Evolutionary conservation across 768 basidiomycete genomes (phyloP), one percentile per base, ranked within the genome.

Genomic region (Naganishia vaughanmartiniae): DNA sequence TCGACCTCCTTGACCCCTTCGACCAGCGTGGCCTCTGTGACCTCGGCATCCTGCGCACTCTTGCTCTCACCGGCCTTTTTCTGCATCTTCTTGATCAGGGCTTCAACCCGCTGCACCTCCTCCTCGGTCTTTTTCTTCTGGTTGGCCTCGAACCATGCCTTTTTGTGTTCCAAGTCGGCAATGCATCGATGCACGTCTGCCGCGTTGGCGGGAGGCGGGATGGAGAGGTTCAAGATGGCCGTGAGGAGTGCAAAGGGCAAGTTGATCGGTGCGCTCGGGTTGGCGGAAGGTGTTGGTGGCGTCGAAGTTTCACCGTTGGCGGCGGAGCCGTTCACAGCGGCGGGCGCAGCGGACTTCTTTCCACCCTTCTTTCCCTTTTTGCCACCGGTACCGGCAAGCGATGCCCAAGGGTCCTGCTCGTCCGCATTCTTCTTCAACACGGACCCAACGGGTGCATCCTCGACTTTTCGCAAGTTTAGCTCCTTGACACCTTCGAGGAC

Each of bases 391-490:
- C 78, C 77, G 46, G 77, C 77, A 71, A 81, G 79, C 19, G 75
- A 75, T 21, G 87, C 86, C 80, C 92, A 93, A 81, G 92, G 91
- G 4, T 87, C 76, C 67, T 91, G 88, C 54, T 93, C 89, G 31
- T 90, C 90, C 36, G 87, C 89, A 84, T 97, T 97, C 86, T 99
- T 99, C 85, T 95, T 97, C 76, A 89, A 85, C 26, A 94, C 85
- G 70, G 89, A 81, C 42, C 89, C 91, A 65, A 89, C 88, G 39
- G 81, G 81, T 10, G 87, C 85, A 19, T 83, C 84, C 39, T 93
- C 92, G 33, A 98, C 92, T 78, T 92, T 86, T 68, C 96, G 86
- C 57, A 91, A 81, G 72, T 97, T 93, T 36, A 93, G 85, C 80
- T 65, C 55, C 65, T 57, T 69, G 48, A 72, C 66, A n/a, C 51